These are phyloP conservation scores for Cymbidium sinense DNA, from an alignment of 106 monocot species.

Conservation along the genomic window DNA sequence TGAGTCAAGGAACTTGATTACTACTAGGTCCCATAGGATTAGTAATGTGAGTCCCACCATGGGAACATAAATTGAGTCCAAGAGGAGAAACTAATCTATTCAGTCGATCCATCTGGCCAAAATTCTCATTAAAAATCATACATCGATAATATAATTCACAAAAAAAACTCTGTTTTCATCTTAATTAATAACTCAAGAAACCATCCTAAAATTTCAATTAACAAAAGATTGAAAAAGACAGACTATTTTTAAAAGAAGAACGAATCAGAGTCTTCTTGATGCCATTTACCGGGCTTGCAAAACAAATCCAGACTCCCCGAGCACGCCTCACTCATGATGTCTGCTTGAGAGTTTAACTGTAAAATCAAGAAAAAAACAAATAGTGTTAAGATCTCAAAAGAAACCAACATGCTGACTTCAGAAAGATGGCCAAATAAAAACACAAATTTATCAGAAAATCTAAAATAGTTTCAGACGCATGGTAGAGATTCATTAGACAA, in stretches of 20 bases:
- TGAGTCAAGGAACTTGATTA: too few relatives aligned
- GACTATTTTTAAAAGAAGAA: neutral
- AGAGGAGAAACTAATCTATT: too few relatives aligned
- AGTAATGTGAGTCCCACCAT: too few relatives aligned
- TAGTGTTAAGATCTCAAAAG: neutral
- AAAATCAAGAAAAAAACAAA: neutral
- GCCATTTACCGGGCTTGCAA: conserved; percentile 1
- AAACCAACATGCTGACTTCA: neutral
- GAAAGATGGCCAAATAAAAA: neutral
- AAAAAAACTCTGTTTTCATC: too few relatives aligned
- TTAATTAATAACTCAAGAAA: too few relatives aligned
- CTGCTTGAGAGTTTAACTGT: neutral
- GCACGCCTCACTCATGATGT: conserved; percentile 6
- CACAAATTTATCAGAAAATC: neutral
- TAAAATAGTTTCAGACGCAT: neutral
- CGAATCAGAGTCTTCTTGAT: neutral
- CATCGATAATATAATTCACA: too few relatives aligned
- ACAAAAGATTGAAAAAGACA: neutral
- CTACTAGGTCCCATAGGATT: too few relatives aligned
- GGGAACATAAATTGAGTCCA: too few relatives aligned
- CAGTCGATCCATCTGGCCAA: too few relatives aligned
- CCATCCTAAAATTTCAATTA: neutral
- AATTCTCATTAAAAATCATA: too few relatives aligned
- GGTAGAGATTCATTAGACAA: neutral
- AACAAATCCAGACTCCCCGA: neutral